Evolutionary conservation across 495 filamentous ascomycete species (phyloP).

Genomic region (Xylaria longipes): DNA sequence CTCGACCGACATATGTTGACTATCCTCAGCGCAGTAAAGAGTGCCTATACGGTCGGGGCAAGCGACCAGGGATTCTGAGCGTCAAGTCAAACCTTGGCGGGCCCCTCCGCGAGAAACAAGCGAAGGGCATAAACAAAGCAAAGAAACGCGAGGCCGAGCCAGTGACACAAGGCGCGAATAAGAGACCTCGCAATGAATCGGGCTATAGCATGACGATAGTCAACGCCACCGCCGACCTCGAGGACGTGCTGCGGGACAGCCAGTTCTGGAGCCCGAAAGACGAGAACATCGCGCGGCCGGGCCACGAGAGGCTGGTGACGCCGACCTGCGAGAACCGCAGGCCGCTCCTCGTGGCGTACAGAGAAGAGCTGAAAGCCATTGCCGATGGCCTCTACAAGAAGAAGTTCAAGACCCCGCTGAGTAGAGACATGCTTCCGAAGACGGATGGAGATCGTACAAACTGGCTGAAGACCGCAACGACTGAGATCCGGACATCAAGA

Average conservation of each 20-base stretch:
- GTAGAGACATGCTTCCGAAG: neutral
- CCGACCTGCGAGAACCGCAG: constrained; percentile 25
- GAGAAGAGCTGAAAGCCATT: neutral
- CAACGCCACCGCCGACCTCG: constrained; percentile 23
- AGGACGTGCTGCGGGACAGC: constrained; percentile 22
- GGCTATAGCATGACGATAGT: constrained; percentile 26
- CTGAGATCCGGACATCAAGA: neutral
- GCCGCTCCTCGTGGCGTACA: constrained; percentile 14
- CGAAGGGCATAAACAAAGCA: neutral
- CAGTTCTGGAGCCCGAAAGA: neutral
- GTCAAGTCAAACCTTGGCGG: constrained; percentile 29
- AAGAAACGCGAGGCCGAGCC: neutral
- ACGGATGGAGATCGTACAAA: neutral
- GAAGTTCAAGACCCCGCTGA: constrained; percentile 1
- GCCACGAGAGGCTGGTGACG: constrained; percentile 5
- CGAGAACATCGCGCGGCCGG: neutral
- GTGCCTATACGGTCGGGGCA: constrained; percentile 22
- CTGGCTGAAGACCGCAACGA: neutral
- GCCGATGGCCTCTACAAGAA: neutral
- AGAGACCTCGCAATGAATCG: neutral
- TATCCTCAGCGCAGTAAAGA: constrained; percentile 18
- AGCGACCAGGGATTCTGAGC: constrained; percentile 27
- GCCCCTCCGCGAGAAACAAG: constrained; percentile 3
- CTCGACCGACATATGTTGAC: constrained; percentile 33
- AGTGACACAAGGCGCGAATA: neutral